These are phyloP conservation scores for Euphrasia arctica DNA, from an alignment of 305 asterid genomes.

Conservation along the genomic window DNA sequence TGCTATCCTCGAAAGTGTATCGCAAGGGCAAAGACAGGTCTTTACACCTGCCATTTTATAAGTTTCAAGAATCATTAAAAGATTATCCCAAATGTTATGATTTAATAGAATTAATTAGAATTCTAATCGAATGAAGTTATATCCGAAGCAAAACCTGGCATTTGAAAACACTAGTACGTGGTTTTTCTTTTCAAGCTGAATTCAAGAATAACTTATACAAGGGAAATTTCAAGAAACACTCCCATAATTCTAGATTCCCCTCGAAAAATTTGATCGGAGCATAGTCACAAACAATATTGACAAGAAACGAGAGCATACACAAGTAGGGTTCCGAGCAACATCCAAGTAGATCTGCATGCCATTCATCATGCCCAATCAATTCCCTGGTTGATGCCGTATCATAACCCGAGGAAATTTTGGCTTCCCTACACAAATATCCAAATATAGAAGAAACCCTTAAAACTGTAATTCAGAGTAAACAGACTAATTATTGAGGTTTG, in stretches of 20 bases:
- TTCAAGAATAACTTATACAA: no score
- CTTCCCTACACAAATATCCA: conserved; percentile 34
- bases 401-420: conserved; percentile 24
- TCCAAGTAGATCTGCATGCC: conserved; percentile 74
- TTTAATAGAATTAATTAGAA: no score
- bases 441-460: conserved; percentile 7
- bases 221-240: no score
- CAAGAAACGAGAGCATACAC: conserved; percentile 37
- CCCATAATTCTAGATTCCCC: no score
- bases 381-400: conserved; percentile 31
- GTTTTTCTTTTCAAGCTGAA: no score
- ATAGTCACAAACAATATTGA: background rate
- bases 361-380: conserved; percentile 42
- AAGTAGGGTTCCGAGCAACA: conserved; percentile 61
- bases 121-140: no score
- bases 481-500: background rate
- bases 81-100: background rate
- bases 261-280: no score
- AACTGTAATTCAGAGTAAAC: conserved; percentile 12
- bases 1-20: conserved; percentile 58
- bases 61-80: background rate
- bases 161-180: no score
- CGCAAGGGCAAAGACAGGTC: conserved; percentile 61
- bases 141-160: no score
- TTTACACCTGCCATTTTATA: conserved; percentile 42